Base-by-base conservation (phyloP, 805 yeast species). In the Barnettozyma californica region DNA sequence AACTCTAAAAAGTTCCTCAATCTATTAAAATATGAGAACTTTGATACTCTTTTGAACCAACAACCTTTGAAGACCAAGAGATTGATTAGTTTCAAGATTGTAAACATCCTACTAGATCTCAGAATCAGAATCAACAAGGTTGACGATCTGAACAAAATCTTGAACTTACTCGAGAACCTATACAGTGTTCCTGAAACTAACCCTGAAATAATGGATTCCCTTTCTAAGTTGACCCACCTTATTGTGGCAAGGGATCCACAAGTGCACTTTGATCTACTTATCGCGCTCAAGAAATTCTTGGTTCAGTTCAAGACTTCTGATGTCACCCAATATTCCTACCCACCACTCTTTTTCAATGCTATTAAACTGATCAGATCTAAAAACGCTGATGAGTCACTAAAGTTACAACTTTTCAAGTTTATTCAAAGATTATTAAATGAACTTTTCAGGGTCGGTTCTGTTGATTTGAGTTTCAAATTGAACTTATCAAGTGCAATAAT, bases 221-320 rank as follows among this genome's bases (percentile, higher is more conserved):
- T 92, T 4, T 82, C 92, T 19, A 84, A 85, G 58, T 63, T 88
- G 11, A 69, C 88, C 3, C 94, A 85, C 59, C 69, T 86, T 51
- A 62, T 90, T 4, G 72, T 75, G 48, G 71, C 73, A 50, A 69
- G 68, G 38, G 77, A 80, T 58, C 71, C 80, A 26, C 64, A 66
- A 7, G 36, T 45, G 9, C 75, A 78, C 38, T 68, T 75, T 36
- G 71, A 74, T 47, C 62, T 83, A 41, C 62, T 81, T 9, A 67
- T 69, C 35, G 62, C 61, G 2, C 70, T 80, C 6, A 73, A 72
- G 49, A 73, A 71, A 49, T 74, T 75, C 38, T 70, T 87, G 46
- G 65, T 73, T 45, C 74, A 75, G 33, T 84, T 84, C n/a, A 80
- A 81, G 11, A 49, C 44, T 19, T 39, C 49, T 14, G 42, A 35